A percentile compares a stretch with the other conserved stretches of the same genome.
These are phyloP conservation scores for Phytophthora ramorum DNA, from an alignment of 352 stramenopile species.

Conservation along the genomic window DNA sequence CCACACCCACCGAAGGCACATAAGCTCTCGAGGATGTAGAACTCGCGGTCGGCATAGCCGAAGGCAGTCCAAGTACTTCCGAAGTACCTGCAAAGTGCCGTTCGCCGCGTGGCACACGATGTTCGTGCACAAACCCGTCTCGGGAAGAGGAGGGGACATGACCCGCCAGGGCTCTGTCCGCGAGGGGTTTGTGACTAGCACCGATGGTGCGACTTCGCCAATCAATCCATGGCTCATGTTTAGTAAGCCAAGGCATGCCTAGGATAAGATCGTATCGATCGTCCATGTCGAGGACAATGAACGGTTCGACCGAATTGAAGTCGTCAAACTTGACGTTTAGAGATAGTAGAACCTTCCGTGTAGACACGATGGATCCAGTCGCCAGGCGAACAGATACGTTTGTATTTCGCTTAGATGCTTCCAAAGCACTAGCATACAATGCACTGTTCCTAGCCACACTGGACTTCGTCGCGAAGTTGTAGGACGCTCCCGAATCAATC, in stretches of 20 bases:
- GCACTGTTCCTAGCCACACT: neutral
- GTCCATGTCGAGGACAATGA: neutral
- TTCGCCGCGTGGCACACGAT: neutral
- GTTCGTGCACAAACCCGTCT: neutral
- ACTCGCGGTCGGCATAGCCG: no score
- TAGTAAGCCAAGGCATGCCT: no score
- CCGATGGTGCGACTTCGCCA: no score
- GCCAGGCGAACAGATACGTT: conserved; percentile 3
- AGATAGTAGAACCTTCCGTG: neutral
- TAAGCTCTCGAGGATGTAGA: no score
- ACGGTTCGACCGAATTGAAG: neutral
- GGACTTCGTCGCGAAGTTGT: neutral
- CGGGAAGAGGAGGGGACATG: neutral
- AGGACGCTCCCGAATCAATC: conserved; percentile 1
- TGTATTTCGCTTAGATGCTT: neutral
- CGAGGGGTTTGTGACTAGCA: neutral
- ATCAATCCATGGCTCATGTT: no score
- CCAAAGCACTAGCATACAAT: conserved; percentile 2
- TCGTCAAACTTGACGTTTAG: neutral
- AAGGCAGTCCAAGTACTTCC: neutral
- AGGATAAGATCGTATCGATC: no score
- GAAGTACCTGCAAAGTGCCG: neutral
- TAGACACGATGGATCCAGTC: neutral
- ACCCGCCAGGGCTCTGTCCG: neutral
- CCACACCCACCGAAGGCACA: no score